Evolutionary conservation across 169 alveolate species (phyloP).

Genomic region (Plasmodium blacklocki): DNA sequence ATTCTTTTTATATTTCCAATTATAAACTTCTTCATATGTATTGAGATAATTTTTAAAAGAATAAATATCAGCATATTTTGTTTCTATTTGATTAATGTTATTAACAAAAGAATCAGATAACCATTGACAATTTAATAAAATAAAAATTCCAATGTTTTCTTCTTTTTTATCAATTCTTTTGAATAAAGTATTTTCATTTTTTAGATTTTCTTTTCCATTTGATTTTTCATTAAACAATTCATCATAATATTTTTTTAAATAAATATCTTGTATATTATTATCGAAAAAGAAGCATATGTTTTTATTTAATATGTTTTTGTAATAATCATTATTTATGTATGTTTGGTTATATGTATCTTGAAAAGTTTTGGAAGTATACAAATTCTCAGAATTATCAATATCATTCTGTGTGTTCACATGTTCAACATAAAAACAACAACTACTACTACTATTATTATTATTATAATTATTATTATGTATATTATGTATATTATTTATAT

Average conservation of each 20-base stretch:
- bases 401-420: too few relatives aligned
- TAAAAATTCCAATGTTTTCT: slow-evolving; percentile 63
- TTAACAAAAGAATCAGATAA: slow-evolving; percentile 68
- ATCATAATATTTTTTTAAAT: slow-evolving; percentile 47
- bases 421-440: too few relatives aligned
- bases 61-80: slow-evolving; percentile 60
- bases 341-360: background rate
- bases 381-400: too few relatives aligned
- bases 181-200: background rate
- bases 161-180: slow-evolving; percentile 48
- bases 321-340: background rate
- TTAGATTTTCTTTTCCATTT: slow-evolving; percentile 11
- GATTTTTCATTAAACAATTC: slow-evolving; percentile 30
- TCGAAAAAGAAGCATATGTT: slow-evolving; percentile 43
- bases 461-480: too few relatives aligned
- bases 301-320: slow-evolving; percentile 15
- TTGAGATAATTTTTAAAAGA: slow-evolving; percentile 43
- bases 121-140: slow-evolving; percentile 49
- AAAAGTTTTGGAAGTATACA: too few relatives aligned
- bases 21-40: slow-evolving; percentile 48
- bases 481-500: too few relatives aligned
- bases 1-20: slow-evolving; percentile 58
- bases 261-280: slow-evolving; percentile 48
- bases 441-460: too few relatives aligned
- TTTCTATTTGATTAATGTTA: slow-evolving; percentile 55